Base-by-base conservation (phyloP, 192 early-diverging fungal genomes). In the Rhizophagus sp. region DNA sequence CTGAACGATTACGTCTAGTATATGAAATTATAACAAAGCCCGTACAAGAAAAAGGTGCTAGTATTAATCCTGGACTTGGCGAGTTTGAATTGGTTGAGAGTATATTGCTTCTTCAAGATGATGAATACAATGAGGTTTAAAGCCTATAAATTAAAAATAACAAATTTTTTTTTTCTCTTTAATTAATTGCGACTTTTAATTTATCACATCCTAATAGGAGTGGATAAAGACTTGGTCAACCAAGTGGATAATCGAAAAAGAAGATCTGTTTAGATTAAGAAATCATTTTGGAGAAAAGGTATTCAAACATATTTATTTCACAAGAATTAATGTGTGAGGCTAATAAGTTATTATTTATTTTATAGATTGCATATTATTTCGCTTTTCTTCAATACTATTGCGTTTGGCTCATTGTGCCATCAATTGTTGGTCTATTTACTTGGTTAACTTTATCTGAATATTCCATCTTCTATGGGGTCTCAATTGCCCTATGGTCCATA, bases 371-470 rank as follows among this genome's bases (percentile, higher is more conserved):
- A n/a, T 92, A 89, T 85, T 97, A 98, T 85, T 98, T 98, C 89
- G 96, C 95, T 15, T 98, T 97, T 83, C 82, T 97, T 3, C 95
- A 97, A 84, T 94, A 90, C 81, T 98, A 97, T 85, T 87, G 94
- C 52, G 68, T 94, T 12, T 94, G 91, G 87, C 86, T 98, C 33
- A 83, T 90, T 33, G 77, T 86, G 4, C 95, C 95, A 13, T 83
- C 96, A 1, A 87, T 85, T 6, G 68, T 93, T 10, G 96, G 96
- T 17, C 50, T 90, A 10, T 27, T 91, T 9, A 86, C 88, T 73
- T 92, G 91, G 76, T 82, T 89, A 8, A 82, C 84, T 30, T 76
- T 81, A 47, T 81, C 82, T 13, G 79, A 84, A 33, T 94, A 94
- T 74, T 91, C 92, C 30, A 89, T 90, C 70, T 81, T 84, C 79